Evolutionary conservation across 2,329 filamentous ascomycete species (phyloP), one percentile per base, ranked within the genome.

Genomic region (Colletotrichum sp.): DNA sequence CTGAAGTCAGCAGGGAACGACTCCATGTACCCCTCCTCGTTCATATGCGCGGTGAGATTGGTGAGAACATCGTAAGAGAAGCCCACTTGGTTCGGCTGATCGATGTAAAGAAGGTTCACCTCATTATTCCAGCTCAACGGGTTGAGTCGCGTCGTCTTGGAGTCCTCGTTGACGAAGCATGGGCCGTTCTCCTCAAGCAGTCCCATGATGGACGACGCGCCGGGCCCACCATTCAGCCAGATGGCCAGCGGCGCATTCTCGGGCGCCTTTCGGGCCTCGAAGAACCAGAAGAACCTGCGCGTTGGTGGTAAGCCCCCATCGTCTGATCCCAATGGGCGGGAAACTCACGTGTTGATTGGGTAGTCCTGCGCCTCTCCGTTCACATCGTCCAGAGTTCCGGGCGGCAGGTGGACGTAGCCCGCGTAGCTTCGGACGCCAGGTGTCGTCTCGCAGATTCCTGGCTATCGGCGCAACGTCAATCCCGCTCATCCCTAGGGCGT

Each of bases 381-480:
- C 9, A 78, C 77, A 63, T 83, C 83, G 39, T 88, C 82, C 32
- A 79, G 65, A 36, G 81, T 78, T 62, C 81, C 84, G 3, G 90
- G 82, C 24, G 91, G 87, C 69, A 93, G 81, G 76, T 87, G 87
- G 69, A 94, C 89, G 84, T 93, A 93, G 78, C 93, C 93, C 10
- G 91, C 88, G 82, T 92, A 94, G 84, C 84, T 93, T 90, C 84
- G 93, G 89, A 86, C 92, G 86, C 85, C 93, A 85, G 69, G 87
- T 82, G 78, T 88, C 68, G 84, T 93, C 91, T 80, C 90, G 86
- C 78, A 93, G 90, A 82, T 87, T 82, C 85, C 92, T 90, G 72
- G 90, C 92, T 89, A n/a, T 24, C 13, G 65, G 49, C 52, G 13
- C 28, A 36, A 28, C 55, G 34, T 44, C 32, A 69, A 7, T 8